Percentiles rank a stretch among this genome's conserved stretches.
Conservation (phyloP, 2,329 filamentous ascomycete species). For the Curvularia sp. region DNA sequence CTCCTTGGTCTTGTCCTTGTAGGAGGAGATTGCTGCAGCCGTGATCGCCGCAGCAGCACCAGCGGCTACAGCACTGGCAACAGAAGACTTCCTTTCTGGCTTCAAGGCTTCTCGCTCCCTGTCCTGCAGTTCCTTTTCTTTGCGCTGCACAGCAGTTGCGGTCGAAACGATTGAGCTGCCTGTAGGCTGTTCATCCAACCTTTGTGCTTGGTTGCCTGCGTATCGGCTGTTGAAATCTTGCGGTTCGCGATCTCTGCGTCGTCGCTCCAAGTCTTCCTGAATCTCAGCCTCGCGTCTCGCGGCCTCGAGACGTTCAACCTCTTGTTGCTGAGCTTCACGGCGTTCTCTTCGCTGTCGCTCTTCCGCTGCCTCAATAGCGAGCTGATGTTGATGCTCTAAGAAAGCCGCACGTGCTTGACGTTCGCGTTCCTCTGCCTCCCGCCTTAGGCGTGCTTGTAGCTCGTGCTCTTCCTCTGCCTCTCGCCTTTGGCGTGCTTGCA, state of each 20-base stretch:
- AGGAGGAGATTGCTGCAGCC: constrained; percentile 42
- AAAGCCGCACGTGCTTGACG: constrained; percentile 37
- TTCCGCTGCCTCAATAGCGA: constrained; percentile 30
- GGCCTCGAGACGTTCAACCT: constrained; percentile 35
- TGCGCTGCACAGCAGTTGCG: constrained; percentile 43
- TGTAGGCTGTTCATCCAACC: constrained; percentile 40
- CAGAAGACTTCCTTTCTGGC: constrained; percentile 50
- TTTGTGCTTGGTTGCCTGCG: constrained; percentile 32
- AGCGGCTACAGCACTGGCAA: constrained; percentile 47
- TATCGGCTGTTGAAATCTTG: constrained; percentile 35
- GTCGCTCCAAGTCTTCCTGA: constrained; percentile 35
- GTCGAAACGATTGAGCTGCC: constrained; percentile 42
- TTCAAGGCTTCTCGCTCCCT: constrained; percentile 45
- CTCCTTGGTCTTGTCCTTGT: constrained; percentile 29
- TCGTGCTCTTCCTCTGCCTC: constrained; percentile 37
- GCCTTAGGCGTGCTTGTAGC: constrained; percentile 37
- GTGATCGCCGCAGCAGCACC: constrained; percentile 45
- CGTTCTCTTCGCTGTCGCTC: constrained; percentile 36
- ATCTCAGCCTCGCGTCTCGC: constrained; percentile 42
- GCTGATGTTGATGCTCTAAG: constrained; percentile 39
- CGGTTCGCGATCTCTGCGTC: constrained; percentile 37
- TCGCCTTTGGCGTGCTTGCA: constrained; percentile 37
- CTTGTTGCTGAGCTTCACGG: constrained; percentile 39
- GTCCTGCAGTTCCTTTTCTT: constrained; percentile 45
- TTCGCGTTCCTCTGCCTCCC: constrained; percentile 41